Evolutionary conservation across 179 eudicot genomes (phyloP).

Genomic region (Corrigiola litoralis): DNA sequence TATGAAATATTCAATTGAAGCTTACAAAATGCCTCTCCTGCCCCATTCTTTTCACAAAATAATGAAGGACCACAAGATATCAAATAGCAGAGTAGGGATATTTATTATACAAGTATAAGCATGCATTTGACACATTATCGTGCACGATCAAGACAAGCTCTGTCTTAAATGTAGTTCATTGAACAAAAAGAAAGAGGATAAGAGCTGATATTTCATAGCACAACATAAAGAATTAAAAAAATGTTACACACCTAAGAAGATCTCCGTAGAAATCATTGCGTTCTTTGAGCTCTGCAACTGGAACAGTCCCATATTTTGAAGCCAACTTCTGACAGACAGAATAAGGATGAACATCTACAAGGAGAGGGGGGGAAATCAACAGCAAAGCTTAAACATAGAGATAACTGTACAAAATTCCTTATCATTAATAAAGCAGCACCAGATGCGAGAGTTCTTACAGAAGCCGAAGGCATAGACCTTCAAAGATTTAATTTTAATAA

Average conservation of each 20-base stretch:
- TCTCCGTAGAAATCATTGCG: constrained; percentile 63
- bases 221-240: neutral
- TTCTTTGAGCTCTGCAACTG: constrained; percentile 55
- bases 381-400: neutral
- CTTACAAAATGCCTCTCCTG: neutral
- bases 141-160: neutral
- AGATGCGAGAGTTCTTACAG: constrained; percentile 31
- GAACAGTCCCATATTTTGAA: constrained; percentile 67
- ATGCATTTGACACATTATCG: neutral
- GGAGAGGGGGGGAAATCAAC: constrained; percentile 2
- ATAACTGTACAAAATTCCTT: neutral
- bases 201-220: neutral
- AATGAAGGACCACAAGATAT: no score
- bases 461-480: constrained; percentile 45
- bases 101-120: neutral
- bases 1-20: neutral
- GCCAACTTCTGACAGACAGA: constrained; percentile 87
- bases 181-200: neutral
- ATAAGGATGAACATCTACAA: constrained; percentile 79
- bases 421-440: neutral
- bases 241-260: constrained; percentile 72
- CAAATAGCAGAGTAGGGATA: neutral
- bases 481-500: constrained; percentile 41
- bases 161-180: neutral
- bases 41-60: neutral